A percentile compares a stretch with the other conserved stretches of the same genome.
Conservation (phyloP, 768 basidiomycete species). For the Trametes coccinea region DNA sequence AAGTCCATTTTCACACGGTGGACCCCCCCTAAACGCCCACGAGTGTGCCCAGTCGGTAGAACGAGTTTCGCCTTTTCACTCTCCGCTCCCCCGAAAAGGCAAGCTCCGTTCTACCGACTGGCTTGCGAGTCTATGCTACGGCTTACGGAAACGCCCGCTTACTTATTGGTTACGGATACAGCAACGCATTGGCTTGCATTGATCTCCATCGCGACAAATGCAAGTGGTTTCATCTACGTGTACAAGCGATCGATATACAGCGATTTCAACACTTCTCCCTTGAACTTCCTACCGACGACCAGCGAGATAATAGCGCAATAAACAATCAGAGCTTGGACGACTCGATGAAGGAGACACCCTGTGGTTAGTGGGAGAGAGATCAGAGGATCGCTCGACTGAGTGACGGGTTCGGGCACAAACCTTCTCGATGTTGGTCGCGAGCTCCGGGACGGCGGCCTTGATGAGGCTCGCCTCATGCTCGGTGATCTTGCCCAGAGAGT, state of each 20-base stretch:
- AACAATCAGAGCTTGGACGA: constrained; percentile 30
- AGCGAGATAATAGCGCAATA: background rate
- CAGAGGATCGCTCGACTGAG: too few relatives aligned
- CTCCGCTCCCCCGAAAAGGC: too few relatives aligned
- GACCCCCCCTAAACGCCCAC: too few relatives aligned
- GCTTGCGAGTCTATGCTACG: background rate
- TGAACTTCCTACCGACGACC: background rate
- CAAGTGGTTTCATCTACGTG: constrained; percentile 2
- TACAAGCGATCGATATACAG: constrained; percentile 17
- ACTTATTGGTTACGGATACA: too few relatives aligned
- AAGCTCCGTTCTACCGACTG: too few relatives aligned
- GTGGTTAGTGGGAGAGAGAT: too few relatives aligned
- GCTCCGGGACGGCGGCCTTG: constrained; percentile 78
- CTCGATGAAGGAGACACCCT: constrained; percentile 34
- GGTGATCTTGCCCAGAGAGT: constrained; percentile 74
- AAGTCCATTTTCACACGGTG: too few relatives aligned
- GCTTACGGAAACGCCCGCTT: too few relatives aligned
- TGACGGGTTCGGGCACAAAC: constrained; percentile 36
- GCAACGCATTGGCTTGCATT: too few relatives aligned
- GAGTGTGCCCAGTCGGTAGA: too few relatives aligned
- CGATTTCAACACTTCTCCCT: constrained; percentile 5
- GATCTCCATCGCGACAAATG: too few relatives aligned
- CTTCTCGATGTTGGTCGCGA: constrained; percentile 69
- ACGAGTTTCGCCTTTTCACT: too few relatives aligned
- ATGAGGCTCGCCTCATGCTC: constrained; percentile 75